Evolutionary conservation across 2,329 filamentous ascomycete species (phyloP).

Genomic region (Penicillium hesseltinei): DNA sequence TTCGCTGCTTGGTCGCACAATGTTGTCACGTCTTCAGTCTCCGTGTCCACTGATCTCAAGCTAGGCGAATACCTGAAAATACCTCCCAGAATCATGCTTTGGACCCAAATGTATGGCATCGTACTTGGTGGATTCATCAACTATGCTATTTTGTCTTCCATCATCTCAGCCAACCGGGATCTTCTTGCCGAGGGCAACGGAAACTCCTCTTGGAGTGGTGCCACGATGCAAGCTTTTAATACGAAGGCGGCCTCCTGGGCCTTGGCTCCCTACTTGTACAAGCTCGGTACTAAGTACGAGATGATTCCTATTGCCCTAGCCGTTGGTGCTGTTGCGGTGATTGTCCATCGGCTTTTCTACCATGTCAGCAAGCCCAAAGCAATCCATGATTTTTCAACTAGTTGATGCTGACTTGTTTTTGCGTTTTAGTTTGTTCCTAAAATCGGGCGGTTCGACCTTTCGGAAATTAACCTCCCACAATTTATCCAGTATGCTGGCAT

Average conservation of each 20-base stretch:
- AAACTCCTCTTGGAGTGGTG: constrained; percentile 55
- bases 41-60: constrained; percentile 55
- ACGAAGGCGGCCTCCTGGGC: constrained; percentile 44
- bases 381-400: not conserved
- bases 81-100: constrained; percentile 55
- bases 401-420: not conserved
- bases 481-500: constrained; percentile 56
- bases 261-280: constrained; percentile 55
- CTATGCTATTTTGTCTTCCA: constrained; percentile 58
- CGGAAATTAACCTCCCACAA: constrained; percentile 53
- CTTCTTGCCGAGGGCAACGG: constrained; percentile 49
- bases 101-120: constrained; percentile 57
- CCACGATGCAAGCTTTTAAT: constrained; percentile 47
- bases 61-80: constrained; percentile 60
- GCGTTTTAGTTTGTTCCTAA: constrained; percentile 47
- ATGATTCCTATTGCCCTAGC: constrained; percentile 51
- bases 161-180: constrained; percentile 50
- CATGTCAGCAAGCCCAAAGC: not conserved
- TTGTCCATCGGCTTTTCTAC: constrained; percentile 13
- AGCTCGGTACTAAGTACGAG: constrained; percentile 44
- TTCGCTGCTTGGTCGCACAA: constrained; percentile 60
- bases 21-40: constrained; percentile 53
- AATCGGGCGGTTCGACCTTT: constrained; percentile 43
- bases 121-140: constrained; percentile 55
- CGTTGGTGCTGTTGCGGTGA: constrained; percentile 40